Evolutionary conservation across 495 filamentous ascomycete genomes (phyloP).

Genomic region (Xylaria intraflava): DNA sequence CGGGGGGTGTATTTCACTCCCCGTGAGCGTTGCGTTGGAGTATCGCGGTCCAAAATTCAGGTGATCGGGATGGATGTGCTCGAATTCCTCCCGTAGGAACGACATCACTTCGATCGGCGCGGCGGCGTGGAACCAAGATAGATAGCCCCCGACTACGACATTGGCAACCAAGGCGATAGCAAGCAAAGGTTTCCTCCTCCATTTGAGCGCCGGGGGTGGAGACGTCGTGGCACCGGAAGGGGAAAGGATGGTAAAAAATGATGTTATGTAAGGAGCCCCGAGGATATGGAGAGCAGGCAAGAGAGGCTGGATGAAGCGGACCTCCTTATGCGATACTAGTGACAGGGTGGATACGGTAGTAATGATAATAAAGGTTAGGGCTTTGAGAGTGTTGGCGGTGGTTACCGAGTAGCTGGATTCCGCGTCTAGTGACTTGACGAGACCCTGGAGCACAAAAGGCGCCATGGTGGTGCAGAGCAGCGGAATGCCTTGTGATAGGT

Average conservation of each 20-base stretch:
- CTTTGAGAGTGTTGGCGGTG: conserved; percentile 41
- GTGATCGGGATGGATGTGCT: conserved; percentile 39
- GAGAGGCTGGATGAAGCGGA: conserved; percentile 93
- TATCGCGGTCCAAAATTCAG: conserved; percentile 24
- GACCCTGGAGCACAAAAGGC: conserved; percentile 62
- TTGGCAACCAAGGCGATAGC: conserved; percentile 58
- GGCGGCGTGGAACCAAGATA: conserved; percentile 67
- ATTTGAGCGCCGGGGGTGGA: conserved; percentile 13
- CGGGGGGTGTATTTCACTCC: background rate
- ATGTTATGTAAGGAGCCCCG: conserved; percentile 56
- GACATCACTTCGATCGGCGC: conserved; percentile 65
- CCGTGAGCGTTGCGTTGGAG: conserved; percentile 2
- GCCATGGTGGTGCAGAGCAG: conserved; percentile 78
- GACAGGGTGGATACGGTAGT: conserved; percentile 60
- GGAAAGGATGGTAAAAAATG: conserved; percentile 51
- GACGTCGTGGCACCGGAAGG: conserved; percentile 10
- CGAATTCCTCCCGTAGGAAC: conserved; percentile 68
- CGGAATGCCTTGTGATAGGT: conserved; percentile 81
- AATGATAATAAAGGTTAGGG: conserved; percentile 56
- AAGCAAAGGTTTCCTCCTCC: conserved; percentile 49
- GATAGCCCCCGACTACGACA: conserved; percentile 64
- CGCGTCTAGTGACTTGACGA: conserved; percentile 46
- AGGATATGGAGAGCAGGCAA: conserved; percentile 80
- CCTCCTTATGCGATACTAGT: conserved; percentile 89
- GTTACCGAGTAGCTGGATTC: conserved; percentile 26